phyloP scores from a whole-genome alignment of 305 asterid species.

The Striga hermonthica region DNA sequence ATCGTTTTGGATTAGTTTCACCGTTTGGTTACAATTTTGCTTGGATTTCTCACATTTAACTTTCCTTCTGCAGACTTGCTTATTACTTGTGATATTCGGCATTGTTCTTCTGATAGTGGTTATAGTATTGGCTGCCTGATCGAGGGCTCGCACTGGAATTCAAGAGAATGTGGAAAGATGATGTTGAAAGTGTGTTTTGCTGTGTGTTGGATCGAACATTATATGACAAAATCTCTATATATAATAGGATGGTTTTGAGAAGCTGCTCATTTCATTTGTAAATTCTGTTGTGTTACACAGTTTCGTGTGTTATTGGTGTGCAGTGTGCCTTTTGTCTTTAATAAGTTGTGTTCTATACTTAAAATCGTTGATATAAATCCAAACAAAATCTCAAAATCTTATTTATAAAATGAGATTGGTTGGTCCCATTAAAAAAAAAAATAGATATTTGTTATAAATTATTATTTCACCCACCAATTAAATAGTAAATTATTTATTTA shows the following conservation, averaged over 20 bases:
- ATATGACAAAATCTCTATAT: conserved; percentile 13
- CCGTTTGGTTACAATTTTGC: background rate
- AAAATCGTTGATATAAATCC: too few relatives aligned
- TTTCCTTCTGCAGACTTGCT: conserved; percentile 52
- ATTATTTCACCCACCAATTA: too few relatives aligned
- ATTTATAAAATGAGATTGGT: too few relatives aligned
- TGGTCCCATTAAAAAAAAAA: too few relatives aligned
- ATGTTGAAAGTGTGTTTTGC: conserved; percentile 22
- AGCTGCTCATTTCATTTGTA: conserved; percentile 29
- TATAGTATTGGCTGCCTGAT: conserved; percentile 61
- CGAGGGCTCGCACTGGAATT: background rate
- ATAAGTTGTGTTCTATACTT: too few relatives aligned
- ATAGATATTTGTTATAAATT: too few relatives aligned
- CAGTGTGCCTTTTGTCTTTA: too few relatives aligned
- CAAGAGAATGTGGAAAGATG: background rate
- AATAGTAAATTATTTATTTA: too few relatives aligned
- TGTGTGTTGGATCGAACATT: conserved; percentile 17
- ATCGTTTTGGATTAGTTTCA: background rate
- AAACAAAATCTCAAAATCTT: too few relatives aligned
- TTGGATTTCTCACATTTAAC: background rate
- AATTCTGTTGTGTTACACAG: background rate
- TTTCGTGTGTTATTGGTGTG: too few relatives aligned
- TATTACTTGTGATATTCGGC: conserved; percentile 72
- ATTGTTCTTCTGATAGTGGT: conserved; percentile 70
- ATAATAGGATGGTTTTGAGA: conserved; percentile 10